Conservation (phyloP, 2,329 filamentous ascomycete genomes). For the Botryotinia globosa region DNA sequence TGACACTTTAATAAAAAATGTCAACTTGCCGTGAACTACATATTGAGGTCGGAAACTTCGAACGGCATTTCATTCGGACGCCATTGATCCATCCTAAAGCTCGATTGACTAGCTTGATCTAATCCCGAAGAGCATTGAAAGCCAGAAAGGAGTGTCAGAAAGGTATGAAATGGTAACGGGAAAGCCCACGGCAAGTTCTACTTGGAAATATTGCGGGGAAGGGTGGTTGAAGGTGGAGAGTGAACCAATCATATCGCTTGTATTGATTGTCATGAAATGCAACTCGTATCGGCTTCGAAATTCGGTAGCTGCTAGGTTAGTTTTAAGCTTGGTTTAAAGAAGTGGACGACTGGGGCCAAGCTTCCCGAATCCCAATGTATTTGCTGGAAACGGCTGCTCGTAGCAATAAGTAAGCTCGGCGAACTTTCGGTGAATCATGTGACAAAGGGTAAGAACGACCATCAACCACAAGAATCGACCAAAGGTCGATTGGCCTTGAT, state of each 20-base stretch:
- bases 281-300: conserved; percentile 20
- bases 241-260: background rate
- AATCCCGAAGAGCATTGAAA: background rate
- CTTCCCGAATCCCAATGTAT: background rate
- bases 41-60: background rate
- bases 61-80: conserved; percentile 11
- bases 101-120: conserved; percentile 9
- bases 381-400: background rate
- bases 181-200: conserved; percentile 17
- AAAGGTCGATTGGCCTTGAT: background rate
- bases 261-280: conserved; percentile 8
- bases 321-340: background rate
- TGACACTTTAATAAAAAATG: conserved; percentile 1
- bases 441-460: background rate
- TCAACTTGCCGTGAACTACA: background rate
- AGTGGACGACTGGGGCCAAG: background rate
- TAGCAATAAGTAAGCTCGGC: background rate
- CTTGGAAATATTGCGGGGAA: conserved; percentile 14
- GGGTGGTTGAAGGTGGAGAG: background rate
- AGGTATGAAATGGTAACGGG: conserved; percentile 8
- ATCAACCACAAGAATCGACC: background rate
- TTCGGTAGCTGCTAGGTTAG: conserved; percentile 20
- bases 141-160: background rate
- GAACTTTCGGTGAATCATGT: conserved; percentile 2
- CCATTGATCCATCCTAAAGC: background rate